Conservation (phyloP, 2,329 filamentous ascomycete genomes). For the Botrytis medusae region DNA sequence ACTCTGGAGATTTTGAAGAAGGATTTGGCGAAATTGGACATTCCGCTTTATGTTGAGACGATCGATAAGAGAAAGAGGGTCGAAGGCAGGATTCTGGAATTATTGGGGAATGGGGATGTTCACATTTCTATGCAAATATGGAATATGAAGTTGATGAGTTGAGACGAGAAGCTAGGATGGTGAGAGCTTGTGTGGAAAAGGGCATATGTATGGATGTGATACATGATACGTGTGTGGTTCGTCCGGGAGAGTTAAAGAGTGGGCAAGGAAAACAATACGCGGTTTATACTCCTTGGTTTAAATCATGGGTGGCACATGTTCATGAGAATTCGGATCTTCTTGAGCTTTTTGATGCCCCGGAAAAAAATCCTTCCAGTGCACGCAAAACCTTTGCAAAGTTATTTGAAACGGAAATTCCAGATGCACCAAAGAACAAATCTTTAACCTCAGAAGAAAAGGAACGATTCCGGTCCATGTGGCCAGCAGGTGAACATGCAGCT, state of each 20-base stretch:
- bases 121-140: slow-evolving; percentile 77
- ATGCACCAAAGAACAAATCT: slow-evolving; percentile 61
- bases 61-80: slow-evolving; percentile 65
- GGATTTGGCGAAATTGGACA: slow-evolving; percentile 68
- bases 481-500: slow-evolving; percentile 74
- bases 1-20: slow-evolving; percentile 63
- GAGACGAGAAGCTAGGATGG: slow-evolving; percentile 68
- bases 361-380: slow-evolving; percentile 50
- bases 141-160: slow-evolving; percentile 94
- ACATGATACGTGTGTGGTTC: slow-evolving; percentile 81
- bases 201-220: slow-evolving; percentile 69
- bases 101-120: slow-evolving; percentile 65
- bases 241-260: slow-evolving; percentile 66
- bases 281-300: slow-evolving; percentile 82
- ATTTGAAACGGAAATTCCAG: slow-evolving; percentile 62
- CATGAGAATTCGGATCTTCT: slow-evolving; percentile 69
- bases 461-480: slow-evolving; percentile 62
- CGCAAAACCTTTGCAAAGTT: slow-evolving; percentile 51
- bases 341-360: slow-evolving; percentile 58
- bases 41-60: slow-evolving; percentile 76
- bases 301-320: slow-evolving; percentile 71
- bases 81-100: slow-evolving; percentile 58
- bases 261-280: slow-evolving; percentile 76
- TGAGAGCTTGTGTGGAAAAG: slow-evolving; percentile 58
- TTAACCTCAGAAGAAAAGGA: slow-evolving; percentile 59